phyloP scores from a whole-genome alignment of 1,284 basidiomycete genomes.

The Stygiomarasmius scandens region DNA sequence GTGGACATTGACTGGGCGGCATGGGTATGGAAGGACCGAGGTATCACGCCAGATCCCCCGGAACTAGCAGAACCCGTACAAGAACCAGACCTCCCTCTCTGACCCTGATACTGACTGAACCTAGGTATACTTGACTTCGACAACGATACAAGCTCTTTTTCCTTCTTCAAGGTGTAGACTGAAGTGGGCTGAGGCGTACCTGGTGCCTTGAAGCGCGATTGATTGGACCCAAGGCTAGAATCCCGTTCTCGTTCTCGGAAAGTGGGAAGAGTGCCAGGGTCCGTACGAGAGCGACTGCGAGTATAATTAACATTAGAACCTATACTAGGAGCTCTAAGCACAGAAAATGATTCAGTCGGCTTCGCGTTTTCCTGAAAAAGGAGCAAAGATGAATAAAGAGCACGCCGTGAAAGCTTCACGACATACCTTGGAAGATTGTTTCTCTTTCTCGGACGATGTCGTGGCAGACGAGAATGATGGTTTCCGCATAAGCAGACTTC shows the following conservation, averaged over 20 bases:
- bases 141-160: neutral
- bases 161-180: no score
- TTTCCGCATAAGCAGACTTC: slow-evolving; percentile 34
- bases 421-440: slow-evolving; percentile 12
- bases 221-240: slow-evolving; percentile 19
- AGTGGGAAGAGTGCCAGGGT: slow-evolving; percentile 30
- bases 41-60: no score
- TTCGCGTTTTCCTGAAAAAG: slow-evolving; percentile 6
- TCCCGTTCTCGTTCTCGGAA: neutral
- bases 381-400: neutral
- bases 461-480: slow-evolving; percentile 21
- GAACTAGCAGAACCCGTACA: no score
- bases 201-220: slow-evolving; percentile 22
- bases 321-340: slow-evolving; percentile 3
- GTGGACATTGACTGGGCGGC: slow-evolving; percentile 19
- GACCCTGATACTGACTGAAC: no score
- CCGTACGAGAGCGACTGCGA: slow-evolving; percentile 39
- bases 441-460: slow-evolving; percentile 6
- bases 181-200: neutral
- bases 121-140: neutral
- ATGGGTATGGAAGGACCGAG: neutral
- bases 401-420: neutral
- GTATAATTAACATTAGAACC: no score
- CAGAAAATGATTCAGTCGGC: slow-evolving; percentile 3
- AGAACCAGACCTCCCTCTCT: no score